Percentiles rank a stretch among this genome's conserved stretches.
Conservation (phyloP, 495 filamentous ascomycete species). For the Aspergillus leporis region DNA sequence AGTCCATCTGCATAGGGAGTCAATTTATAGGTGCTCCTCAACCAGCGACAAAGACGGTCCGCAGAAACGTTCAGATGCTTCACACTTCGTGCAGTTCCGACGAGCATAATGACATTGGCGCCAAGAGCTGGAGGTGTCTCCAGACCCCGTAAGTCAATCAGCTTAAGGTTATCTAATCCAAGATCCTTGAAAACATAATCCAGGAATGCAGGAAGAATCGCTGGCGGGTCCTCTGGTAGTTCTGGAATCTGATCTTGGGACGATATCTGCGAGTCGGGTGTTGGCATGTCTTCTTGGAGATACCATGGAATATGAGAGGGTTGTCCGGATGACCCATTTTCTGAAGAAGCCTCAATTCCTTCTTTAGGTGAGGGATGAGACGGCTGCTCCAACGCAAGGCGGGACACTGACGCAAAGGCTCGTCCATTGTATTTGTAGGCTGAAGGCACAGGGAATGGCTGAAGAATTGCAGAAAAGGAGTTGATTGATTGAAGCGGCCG, state of each 20-base stretch:
- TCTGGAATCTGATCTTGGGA: slow-evolving; percentile 70
- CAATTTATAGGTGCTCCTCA: slow-evolving; percentile 70
- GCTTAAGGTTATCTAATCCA: slow-evolving; percentile 72
- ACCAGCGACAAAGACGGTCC: slow-evolving; percentile 83
- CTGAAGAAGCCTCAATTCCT: slow-evolving; percentile 5
- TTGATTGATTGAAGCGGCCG: slow-evolving; percentile 28
- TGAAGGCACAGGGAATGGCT: slow-evolving; percentile 16
- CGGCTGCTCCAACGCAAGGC: slow-evolving; percentile 25
- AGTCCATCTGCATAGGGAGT: slow-evolving; percentile 81
- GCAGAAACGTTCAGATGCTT: slow-evolving; percentile 93
- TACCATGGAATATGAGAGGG: slow-evolving; percentile 72
- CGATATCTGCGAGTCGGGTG: slow-evolving; percentile 51
- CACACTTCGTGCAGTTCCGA: slow-evolving; percentile 90
- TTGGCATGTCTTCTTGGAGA: slow-evolving; percentile 64
- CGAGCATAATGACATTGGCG: slow-evolving; percentile 83
- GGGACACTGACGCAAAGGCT: slow-evolving; percentile 27
- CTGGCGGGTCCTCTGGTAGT: slow-evolving; percentile 71
- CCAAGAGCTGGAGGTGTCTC: slow-evolving; percentile 87
- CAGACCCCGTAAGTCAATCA: slow-evolving; percentile 80
- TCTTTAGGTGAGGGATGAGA: slow-evolving; percentile 17
- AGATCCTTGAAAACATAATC: slow-evolving; percentile 76
- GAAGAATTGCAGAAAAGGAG: slow-evolving; percentile 24
- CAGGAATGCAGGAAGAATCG: slow-evolving; percentile 70
- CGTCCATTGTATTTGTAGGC: slow-evolving; percentile 20
- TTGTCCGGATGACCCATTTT: slow-evolving; percentile 8